Base-by-base conservation (phyloP, 1,284 basidiomycete species). In the Boletellus deceptivus region DNA sequence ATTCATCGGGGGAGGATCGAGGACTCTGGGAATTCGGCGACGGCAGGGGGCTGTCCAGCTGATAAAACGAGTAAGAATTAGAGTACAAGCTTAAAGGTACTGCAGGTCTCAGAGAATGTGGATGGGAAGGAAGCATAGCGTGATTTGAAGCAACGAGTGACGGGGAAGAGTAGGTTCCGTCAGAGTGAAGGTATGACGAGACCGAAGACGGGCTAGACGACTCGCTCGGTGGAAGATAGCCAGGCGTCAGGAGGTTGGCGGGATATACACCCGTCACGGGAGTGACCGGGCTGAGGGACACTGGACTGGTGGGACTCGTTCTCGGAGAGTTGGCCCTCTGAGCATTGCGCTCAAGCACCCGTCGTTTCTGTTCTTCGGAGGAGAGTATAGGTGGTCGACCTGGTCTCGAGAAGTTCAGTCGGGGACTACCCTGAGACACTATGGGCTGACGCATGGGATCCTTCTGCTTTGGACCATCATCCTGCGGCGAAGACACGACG, bases 1-100 rank as follows among this genome's bases (percentile, higher is more conserved):
- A 62, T 36, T 53, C 24, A 29, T 59, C 47, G 16, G 55, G 59
- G 22, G 56, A 49, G 38, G 46, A 55, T 33, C 29, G 60, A 49
- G 58, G 58, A 25, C 59, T 59, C 14, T 33, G 59, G 36, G 60
- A 64, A 14, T 75, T 72, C n/a, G 76, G 76, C 11, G 76, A 72
- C 7, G 55, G 63, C 40, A 61, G 56, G 18, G 69, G 59, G 48
- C 70, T 73, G 40, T 83, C 79, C 39, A 81, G 67, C 41, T 76
- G 77, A 55, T 87, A 88, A 60, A 78, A 86, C 2, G 84, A 86
- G 60, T 86, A 86, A 6, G 67, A 46, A 17, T 64, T 67, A 9
- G 83, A 85, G 65, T 86, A 86, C 22, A 86, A 52, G 56, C 83
- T 86, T 14, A 65, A 67, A 17, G 76, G 67, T 0, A 78, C 76